A percentile compares a stretch with the other conserved stretches of the same genome.
These are phyloP conservation scores for Dinochytrium kinnereticum DNA, from an alignment of 371 early-diverging fungal species.

Conservation along the genomic window DNA sequence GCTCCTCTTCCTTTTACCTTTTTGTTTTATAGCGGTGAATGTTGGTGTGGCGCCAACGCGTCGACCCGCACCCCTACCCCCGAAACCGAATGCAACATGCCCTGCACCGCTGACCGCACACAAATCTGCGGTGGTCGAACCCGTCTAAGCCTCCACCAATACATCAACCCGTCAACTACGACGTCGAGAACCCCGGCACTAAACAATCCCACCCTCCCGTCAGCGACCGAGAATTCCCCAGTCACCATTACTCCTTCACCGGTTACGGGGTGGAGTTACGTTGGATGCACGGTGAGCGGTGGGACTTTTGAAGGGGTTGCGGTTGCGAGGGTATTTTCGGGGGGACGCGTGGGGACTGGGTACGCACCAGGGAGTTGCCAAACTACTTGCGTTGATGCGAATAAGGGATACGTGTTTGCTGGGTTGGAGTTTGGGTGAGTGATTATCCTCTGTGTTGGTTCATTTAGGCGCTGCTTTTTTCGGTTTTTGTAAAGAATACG, in stretches of 20 bases:
- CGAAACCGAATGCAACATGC: neutral
- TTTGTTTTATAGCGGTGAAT: slow-evolving; percentile 7
- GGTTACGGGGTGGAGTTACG: neutral
- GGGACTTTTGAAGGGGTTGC: neutral
- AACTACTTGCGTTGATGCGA: neutral
- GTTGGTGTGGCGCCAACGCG: slow-evolving; percentile 2
- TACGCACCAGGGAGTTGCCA: neutral
- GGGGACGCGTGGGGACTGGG: neutral
- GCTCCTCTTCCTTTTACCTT: no score
- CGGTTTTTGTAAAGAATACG: neutral
- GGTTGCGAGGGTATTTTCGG: neutral
- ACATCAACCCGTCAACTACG: neutral
- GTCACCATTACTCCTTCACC: neutral
- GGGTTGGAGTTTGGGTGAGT: slow-evolving; percentile 15
- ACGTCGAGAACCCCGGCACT: neutral
- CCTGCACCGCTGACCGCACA: neutral
- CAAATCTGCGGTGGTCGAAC: neutral
- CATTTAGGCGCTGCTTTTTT: neutral
- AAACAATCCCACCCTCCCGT: neutral
- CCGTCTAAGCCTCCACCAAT: neutral
- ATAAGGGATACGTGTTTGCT: neutral
- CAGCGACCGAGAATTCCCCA: neutral
- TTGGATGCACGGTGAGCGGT: neutral
- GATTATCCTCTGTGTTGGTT: neutral
- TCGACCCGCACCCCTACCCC: neutral